Conservation (phyloP, 257 asterid species). For the Henckelia pumila region DNA sequence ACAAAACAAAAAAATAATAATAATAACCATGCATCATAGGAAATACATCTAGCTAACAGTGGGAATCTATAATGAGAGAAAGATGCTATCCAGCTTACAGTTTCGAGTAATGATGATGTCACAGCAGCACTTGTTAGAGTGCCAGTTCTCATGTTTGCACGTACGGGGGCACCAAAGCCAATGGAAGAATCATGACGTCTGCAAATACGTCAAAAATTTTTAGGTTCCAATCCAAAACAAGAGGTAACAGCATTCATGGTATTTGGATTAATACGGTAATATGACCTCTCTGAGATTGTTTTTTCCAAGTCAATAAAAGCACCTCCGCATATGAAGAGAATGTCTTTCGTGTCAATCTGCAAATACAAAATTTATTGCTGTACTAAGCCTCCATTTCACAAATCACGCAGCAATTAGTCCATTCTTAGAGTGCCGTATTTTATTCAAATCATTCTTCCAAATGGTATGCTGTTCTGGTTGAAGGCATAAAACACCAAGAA, state of each 20-base stretch:
- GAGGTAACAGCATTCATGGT: constrained; percentile 1
- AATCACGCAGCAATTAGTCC: neutral
- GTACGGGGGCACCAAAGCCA: constrained; percentile 96
- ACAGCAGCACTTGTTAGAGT: constrained; percentile 72
- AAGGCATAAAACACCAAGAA: constrained; percentile 4
- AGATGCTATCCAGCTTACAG: constrained; percentile 48
- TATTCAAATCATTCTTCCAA: neutral
- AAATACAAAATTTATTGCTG: constrained; percentile 6
- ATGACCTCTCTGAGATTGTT: constrained; percentile 93
- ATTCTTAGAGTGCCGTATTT: neutral
- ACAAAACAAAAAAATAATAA: no score
- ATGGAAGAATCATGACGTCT: constrained; percentile 99
- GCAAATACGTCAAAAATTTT: constrained; percentile 31
- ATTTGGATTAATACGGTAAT: constrained; percentile 8
- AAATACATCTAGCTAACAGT: neutral
- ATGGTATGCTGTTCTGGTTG: neutral
- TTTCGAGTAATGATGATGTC: constrained; percentile 83
- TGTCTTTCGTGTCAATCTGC: constrained; percentile 98
- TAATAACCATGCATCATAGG: neutral
- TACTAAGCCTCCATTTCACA: neutral
- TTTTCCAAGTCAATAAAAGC: constrained; percentile 98
- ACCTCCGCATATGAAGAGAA: constrained; percentile 97
- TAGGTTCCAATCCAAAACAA: constrained; percentile 17
- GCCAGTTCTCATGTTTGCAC: constrained; percentile 90
- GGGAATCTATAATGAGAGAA: neutral